These are phyloP conservation scores for Coemansia sp. DNA, from an alignment of 192 early-diverging fungal species.

Conservation along the genomic window DNA sequence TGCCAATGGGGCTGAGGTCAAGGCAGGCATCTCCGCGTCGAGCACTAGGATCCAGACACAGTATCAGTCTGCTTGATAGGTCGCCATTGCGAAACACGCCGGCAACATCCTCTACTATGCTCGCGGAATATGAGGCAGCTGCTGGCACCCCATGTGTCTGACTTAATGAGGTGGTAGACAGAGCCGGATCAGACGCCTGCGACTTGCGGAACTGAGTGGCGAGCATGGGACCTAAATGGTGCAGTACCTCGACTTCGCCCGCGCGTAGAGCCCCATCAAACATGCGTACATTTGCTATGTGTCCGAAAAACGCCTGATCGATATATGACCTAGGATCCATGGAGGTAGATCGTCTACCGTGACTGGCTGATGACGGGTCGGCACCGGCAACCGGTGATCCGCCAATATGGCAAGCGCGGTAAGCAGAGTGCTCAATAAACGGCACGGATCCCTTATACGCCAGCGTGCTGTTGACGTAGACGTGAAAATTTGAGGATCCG, in stretches of 20 bases:
- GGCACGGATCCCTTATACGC: conserved; percentile 32
- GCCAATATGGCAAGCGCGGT: conserved; percentile 34
- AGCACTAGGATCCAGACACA: conserved; percentile 19
- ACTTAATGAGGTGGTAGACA: conserved; percentile 7
- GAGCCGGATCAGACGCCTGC: conserved; percentile 17
- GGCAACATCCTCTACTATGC: conserved; percentile 16
- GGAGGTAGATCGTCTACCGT: background rate
- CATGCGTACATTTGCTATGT: conserved; percentile 35
- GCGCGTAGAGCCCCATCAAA: conserved; percentile 32
- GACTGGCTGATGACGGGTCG: background rate
- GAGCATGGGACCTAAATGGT: conserved; percentile 32
- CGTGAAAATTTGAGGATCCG: conserved; percentile 34
- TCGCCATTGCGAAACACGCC: conserved; percentile 22
- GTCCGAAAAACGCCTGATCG: conserved; percentile 15
- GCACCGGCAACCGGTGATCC: conserved; percentile 12
- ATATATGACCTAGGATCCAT: background rate
- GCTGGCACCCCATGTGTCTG: conserved; percentile 9
- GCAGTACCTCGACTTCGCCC: conserved; percentile 31
- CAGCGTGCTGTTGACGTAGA: conserved; percentile 31
- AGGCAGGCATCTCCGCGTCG: conserved; percentile 8
- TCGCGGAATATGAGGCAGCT: conserved; percentile 13
- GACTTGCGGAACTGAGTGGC: conserved; percentile 27
- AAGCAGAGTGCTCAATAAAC: conserved; percentile 27
- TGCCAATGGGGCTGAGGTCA: conserved; percentile 41
- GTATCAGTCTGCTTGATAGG: conserved; percentile 21